These are phyloP conservation scores for Echinochloa phyllopogon DNA, from an alignment of 176 grass and related monocot genomes.

Conservation along the genomic window DNA sequence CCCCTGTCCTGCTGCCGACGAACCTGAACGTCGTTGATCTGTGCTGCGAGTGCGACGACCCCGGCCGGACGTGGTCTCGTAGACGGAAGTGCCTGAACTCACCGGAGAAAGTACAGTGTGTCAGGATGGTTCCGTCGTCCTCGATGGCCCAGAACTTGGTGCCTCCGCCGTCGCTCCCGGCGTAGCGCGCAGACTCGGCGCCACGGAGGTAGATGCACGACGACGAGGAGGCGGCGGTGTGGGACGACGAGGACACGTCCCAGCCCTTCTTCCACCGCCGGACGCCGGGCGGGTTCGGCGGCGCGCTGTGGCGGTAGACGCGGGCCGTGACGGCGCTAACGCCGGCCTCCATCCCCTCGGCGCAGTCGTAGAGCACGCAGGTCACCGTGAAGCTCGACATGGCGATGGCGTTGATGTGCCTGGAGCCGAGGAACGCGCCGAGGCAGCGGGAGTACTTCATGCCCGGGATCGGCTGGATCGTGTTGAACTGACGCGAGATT, in stretches of 20 bases:
- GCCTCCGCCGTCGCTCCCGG: neutral
- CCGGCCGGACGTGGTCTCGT: too few relatives aligned
- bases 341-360: neutral
- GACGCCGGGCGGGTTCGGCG: neutral
- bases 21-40: too few relatives aligned
- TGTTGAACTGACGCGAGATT: neutral
- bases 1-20: too few relatives aligned
- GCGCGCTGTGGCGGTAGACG: neutral
- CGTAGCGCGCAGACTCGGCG: neutral
- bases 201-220: neutral
- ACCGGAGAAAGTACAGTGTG: too few relatives aligned
- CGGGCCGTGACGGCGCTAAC: neutral
- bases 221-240: neutral
- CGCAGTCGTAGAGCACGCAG: neutral
- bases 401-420: neutral
- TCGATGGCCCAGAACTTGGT: neutral
- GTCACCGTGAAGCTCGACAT: neutral
- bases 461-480: neutral
- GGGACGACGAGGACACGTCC: too few relatives aligned
- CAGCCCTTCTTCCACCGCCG: neutral
- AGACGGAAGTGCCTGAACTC: too few relatives aligned
- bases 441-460: neutral
- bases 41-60: too few relatives aligned
- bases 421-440: neutral
- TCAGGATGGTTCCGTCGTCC: too few relatives aligned